Conservation (phyloP, 495 filamentous ascomycete species). For the Pyrenula massariospora region DNA sequence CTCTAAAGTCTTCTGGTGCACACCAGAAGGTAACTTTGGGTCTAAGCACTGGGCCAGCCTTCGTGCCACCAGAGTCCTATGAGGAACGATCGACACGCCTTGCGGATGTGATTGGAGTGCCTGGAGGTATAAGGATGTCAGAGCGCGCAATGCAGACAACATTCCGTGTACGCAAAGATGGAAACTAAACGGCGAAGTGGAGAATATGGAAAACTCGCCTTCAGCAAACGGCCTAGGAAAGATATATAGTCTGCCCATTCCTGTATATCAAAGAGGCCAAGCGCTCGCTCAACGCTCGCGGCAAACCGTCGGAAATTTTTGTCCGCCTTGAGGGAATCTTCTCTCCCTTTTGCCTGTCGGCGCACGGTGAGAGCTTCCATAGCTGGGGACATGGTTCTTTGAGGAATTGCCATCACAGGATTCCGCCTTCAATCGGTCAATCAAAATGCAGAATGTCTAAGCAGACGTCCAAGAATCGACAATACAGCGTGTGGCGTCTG, state of each 20-base stretch:
- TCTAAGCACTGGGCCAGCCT: conserved; percentile 92
- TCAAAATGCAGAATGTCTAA: no score
- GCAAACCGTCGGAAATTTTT: conserved; percentile 89
- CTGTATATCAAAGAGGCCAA: conserved; percentile 87
- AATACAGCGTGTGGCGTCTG: no score
- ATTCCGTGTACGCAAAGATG: neutral
- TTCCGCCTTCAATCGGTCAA: no score
- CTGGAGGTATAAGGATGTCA: conserved; percentile 28
- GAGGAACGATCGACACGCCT: conserved; percentile 60
- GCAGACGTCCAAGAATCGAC: no score
- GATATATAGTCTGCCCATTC: conserved; percentile 99
- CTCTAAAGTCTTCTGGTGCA: conserved; percentile 96
- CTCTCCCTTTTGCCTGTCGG: neutral
- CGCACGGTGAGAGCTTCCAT: neutral
- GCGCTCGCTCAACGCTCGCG: conserved; percentile 71
- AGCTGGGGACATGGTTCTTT: neutral
- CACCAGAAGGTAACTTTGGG: conserved; percentile 82
- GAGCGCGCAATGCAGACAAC: conserved; percentile 3
- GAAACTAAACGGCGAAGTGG: neutral
- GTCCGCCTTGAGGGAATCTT: conserved; percentile 68
- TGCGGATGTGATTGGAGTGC: conserved; percentile 79
- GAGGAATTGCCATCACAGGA: neutral
- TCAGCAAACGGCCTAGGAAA: conserved; percentile 81
- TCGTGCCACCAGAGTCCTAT: conserved; percentile 75
- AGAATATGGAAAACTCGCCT: conserved; percentile 40